Base-by-base conservation (phyloP, 495 filamentous ascomycete genomes). In the Hamigera avellanea region DNA sequence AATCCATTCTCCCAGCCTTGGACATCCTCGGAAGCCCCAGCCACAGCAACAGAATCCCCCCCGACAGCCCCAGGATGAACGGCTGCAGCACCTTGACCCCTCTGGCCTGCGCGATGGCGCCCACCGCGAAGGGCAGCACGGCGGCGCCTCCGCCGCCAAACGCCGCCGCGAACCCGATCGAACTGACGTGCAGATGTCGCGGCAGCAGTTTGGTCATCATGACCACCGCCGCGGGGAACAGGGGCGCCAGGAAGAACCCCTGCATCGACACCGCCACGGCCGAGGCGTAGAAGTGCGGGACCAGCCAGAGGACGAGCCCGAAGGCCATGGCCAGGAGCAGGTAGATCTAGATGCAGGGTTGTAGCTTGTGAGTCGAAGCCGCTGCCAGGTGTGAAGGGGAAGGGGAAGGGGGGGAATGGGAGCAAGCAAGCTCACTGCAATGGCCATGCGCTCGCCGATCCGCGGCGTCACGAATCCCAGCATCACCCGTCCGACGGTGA, bases 171-270 rank as follows among this genome's bases (percentile, higher is more conserved):
- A 93, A 93, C 0, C 86, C 86, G 33, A 94, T 82, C 1, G 81
- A 78, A 36, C 70, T 75, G 23, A 94, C 83, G 50, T 94, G 86
- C 12, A 87, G 64, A 40, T 84, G 74, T 17, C 63, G 64, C 2
- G 86, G 86, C 6, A 94, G 68, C 2, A 93, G 67, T 53, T 87
- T 91, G 0, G 84, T 85, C n/a, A 81, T 72, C 14, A 76, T 79
- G 8, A 89, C 75, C 10, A 94, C 71, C 10, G 74, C 82, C 2
- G 80, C 83, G 0, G 86, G 86, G 57, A 91, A 76, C 10, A 75
- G 43, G 6, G 70, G 72, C 0, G 73, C 77, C 0, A 77, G 55
- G 52, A 86, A 83, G 64, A 88, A 83, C 2, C 83, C 83, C 13
- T 81, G 66, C 6, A 86, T 52, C 13, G 73, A 66, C 25, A 85